Percentiles rank a stretch among this genome's conserved stretches.
Conservation (phyloP, 805 yeast genomes). For the Wickerhamiella brachini region DNA sequence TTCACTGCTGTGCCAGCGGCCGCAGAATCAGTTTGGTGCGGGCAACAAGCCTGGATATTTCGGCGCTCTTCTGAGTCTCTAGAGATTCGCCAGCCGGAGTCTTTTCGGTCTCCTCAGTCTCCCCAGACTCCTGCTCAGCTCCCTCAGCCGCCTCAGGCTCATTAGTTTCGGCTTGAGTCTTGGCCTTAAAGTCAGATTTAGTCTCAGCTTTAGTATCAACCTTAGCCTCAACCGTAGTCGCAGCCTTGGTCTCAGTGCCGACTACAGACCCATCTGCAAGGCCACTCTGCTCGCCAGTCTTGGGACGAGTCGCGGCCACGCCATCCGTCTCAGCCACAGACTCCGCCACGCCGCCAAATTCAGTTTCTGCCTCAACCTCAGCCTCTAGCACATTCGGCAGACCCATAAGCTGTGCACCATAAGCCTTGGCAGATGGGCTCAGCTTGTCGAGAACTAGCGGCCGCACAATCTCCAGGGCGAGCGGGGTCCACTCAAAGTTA, state of each 20-base stretch:
- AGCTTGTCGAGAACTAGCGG: neutral
- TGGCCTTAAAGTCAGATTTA: neutral
- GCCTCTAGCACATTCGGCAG: neutral
- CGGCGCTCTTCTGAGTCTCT: neutral
- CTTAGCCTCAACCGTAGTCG: neutral
- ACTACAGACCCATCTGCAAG: too few species aligned
- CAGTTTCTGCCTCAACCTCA: neutral
- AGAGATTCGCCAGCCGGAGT: too few species aligned
- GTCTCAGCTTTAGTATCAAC: neutral
- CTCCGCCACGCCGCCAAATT: too few species aligned
- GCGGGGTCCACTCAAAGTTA: slow-evolving; percentile 5
- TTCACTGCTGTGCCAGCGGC: neutral
- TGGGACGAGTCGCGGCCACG: too few species aligned
- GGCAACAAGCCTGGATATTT: neutral
- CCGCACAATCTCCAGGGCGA: slow-evolving; percentile 4
- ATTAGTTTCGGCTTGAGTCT: neutral
- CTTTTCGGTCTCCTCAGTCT: too few species aligned
- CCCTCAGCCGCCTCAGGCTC: too few species aligned
- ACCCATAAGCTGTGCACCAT: neutral
- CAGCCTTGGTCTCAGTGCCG: neutral
- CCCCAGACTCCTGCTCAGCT: too few species aligned
- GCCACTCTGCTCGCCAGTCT: too few species aligned
- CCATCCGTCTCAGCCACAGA: too few species aligned
- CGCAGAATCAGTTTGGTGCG: neutral
- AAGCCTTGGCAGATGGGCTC: neutral